Conservation (phyloP, 306 rosid genomes). For the Acacia confusa region DNA sequence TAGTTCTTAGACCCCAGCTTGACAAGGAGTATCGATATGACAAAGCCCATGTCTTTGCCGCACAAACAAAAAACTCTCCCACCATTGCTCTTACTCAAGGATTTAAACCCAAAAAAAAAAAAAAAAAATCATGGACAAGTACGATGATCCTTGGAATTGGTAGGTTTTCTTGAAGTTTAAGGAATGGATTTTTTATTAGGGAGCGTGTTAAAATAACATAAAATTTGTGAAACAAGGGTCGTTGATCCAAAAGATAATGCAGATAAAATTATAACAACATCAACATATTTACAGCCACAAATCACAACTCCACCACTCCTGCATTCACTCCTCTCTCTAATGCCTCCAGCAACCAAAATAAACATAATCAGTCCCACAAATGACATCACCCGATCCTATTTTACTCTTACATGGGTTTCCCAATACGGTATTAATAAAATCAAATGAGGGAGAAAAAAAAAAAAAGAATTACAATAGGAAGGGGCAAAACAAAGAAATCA, state of each 20-base stretch:
- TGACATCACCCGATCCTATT: slow-evolving; percentile 37
- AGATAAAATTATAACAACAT: slow-evolving; percentile 21
- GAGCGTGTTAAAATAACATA: too few species aligned
- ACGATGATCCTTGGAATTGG: neutral
- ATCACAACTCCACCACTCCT: slow-evolving; percentile 14
- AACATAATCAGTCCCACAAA: slow-evolving; percentile 27
- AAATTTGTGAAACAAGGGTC: neutral
- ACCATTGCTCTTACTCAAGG: too few species aligned
- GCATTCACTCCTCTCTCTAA: slow-evolving; percentile 30
- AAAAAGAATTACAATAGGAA: slow-evolving; percentile 32
- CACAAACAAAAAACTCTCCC: too few species aligned
- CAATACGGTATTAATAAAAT: slow-evolving; percentile 18
- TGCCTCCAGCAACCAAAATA: slow-evolving; percentile 32
- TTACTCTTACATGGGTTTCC: slow-evolving; percentile 30
- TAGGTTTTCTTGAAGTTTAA: neutral
- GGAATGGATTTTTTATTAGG: too few species aligned
- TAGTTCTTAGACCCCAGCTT: too few species aligned
- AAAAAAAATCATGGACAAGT: neutral
- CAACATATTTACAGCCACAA: slow-evolving; percentile 50
- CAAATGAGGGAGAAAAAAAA: neutral
- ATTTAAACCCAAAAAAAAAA: too few species aligned
- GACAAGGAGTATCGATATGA: neutral
- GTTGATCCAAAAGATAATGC: slow-evolving; percentile 15
- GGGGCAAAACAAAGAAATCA: neutral
- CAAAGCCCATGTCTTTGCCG: neutral